phyloP scores from a whole-genome alignment of 1,284 basidiomycete genomes.

The Ganoderma sinense region DNA sequence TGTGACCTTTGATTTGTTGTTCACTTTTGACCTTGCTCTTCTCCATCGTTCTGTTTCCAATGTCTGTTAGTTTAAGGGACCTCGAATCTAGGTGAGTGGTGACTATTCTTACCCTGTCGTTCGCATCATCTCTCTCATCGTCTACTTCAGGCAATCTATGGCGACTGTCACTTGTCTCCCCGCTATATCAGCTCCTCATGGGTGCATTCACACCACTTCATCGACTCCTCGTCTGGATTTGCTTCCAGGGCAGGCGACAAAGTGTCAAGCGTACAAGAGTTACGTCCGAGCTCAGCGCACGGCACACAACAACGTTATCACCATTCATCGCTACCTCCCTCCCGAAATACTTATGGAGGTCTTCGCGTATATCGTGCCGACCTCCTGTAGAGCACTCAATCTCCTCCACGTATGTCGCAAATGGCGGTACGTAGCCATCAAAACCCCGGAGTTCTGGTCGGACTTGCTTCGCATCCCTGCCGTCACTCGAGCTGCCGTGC shows the following conservation, averaged over 20 bases:
- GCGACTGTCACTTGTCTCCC: not conserved
- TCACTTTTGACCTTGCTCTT: not conserved
- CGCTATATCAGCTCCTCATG: not conserved
- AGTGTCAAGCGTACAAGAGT: constrained; percentile 1
- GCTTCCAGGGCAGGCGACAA: not conserved
- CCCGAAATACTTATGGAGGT: constrained; percentile 6
- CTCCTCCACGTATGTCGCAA: constrained; percentile 5
- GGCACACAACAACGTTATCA: not conserved
- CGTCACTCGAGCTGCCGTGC: not conserved
- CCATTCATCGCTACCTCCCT: constrained; percentile 5
- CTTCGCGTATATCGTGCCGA: constrained; percentile 4
- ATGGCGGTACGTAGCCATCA: constrained; percentile 6
- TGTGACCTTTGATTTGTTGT: not conserved
- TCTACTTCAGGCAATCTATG: not conserved
- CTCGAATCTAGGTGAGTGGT: not conserved
- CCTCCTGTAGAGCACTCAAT: not conserved
- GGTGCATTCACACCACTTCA: not conserved
- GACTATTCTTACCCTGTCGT: not conserved
- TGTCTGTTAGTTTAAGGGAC: not conserved
- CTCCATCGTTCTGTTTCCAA: not conserved
- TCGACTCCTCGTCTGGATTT: not conserved
- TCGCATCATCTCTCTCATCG: not conserved
- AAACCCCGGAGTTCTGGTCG: constrained; percentile 7
- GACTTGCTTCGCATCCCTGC: constrained; percentile 9
- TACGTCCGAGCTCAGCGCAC: constrained; percentile 3